A percentile compares a stretch with the other conserved stretches of the same genome.
Conservation (phyloP, 768 basidiomycete genomes). For the Gautieria morchelliformis region DNA sequence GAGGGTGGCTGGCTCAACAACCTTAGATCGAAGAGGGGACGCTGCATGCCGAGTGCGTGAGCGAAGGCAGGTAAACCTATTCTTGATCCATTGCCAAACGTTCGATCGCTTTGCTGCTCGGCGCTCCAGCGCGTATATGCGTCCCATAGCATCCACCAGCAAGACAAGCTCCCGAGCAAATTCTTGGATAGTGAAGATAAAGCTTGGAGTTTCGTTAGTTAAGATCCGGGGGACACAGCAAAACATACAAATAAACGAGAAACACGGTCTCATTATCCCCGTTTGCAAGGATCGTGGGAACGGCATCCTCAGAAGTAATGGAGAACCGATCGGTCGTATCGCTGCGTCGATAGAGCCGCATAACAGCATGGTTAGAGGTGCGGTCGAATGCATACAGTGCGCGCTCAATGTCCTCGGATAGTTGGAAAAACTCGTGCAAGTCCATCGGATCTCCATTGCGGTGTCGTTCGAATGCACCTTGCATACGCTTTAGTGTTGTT, state of each 20-base stretch:
- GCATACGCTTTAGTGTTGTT: constrained; percentile 49
- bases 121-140: constrained; percentile 63
- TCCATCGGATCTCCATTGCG: constrained; percentile 18
- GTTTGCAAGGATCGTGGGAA: constrained; percentile 24
- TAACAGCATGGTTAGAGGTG: constrained; percentile 75
- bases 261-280: constrained; percentile 78
- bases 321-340: constrained; percentile 19
- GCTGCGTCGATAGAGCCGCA: constrained; percentile 59
- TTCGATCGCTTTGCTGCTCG: constrained; percentile 24
- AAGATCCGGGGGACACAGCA: background rate
- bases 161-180: constrained; percentile 77
- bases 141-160: constrained; percentile 75
- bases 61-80: background rate
- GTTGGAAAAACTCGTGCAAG: constrained; percentile 49
- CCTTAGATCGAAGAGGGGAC: background rate
- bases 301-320: constrained; percentile 22
- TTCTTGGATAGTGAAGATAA: constrained; percentile 94
- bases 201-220: constrained; percentile 40
- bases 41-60: background rate
- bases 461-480: constrained; percentile 48
- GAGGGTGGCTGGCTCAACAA: background rate
- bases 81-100: constrained; percentile 30
- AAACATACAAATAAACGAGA: constrained; percentile 82
- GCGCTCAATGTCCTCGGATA: constrained; percentile 56
- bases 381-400: constrained; percentile 69